Evolutionary conservation across 257 asterid species (phyloP).

Genomic region (Solanum verrucosum): DNA sequence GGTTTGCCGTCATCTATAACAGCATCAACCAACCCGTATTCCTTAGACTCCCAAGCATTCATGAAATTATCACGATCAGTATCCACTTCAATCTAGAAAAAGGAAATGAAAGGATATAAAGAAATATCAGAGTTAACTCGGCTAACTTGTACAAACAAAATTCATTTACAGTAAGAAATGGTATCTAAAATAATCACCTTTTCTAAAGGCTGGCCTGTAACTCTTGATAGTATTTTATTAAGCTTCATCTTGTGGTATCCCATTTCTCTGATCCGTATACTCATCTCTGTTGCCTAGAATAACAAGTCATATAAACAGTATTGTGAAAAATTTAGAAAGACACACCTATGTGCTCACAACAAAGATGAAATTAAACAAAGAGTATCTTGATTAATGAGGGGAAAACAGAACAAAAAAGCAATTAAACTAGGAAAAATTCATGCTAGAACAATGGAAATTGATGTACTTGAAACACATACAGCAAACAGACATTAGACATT

Average conservation of each 20-base stretch:
- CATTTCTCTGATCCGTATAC: conserved; percentile 80
- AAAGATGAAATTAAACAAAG: background rate
- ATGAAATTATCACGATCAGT: conserved; percentile 79
- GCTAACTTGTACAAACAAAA: background rate
- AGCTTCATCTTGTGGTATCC: conserved; percentile 68
- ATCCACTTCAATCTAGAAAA: conserved; percentile 54
- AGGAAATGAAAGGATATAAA: background rate
- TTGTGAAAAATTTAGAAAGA: background rate
- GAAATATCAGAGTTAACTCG: background rate
- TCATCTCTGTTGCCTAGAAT: conserved; percentile 72
- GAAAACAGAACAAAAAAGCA: background rate
- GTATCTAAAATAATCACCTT: conserved; percentile 36
- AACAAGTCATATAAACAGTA: background rate
- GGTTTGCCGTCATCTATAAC: conserved; percentile 94
- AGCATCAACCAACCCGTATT: conserved; percentile 78
- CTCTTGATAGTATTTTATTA: conserved; percentile 78
- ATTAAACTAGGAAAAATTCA: background rate
- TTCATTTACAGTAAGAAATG: background rate
- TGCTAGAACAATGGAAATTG: background rate
- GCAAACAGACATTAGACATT: background rate
- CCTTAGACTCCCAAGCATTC: conserved; percentile 96
- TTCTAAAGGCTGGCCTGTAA: conserved; percentile 73
- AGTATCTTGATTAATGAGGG: background rate
- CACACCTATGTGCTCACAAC: background rate
- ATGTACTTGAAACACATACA: background rate